Percentiles rank a stretch among this genome's conserved stretches.
Evolutionary conservation across 2,329 filamentous ascomycete species (phyloP).

Genomic region (Leptographium procerum): DNA sequence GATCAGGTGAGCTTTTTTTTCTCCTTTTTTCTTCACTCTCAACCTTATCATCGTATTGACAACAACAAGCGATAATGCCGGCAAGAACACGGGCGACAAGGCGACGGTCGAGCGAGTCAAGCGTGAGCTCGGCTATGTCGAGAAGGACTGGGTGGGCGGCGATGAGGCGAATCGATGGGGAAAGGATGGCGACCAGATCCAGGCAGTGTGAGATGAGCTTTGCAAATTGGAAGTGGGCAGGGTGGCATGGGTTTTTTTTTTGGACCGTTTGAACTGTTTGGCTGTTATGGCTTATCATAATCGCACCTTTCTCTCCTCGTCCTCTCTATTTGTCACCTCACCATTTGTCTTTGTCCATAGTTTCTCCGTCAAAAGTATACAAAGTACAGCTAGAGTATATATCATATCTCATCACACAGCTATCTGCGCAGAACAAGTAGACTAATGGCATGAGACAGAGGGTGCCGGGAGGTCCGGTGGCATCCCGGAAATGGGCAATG

Average conservation of each 20-base stretch:
- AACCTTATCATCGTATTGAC: neutral
- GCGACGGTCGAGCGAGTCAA: conserved; percentile 74
- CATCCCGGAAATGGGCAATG: neutral
- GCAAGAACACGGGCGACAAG: conserved; percentile 89
- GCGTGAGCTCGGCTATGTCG: conserved; percentile 70
- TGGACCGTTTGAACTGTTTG: neutral
- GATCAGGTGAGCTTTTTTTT: conserved; percentile 45
- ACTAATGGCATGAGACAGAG: neutral
- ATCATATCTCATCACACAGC: neutral
- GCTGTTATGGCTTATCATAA: neutral
- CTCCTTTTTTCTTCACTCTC: neutral
- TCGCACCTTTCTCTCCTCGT: neutral
- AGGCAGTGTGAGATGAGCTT: neutral
- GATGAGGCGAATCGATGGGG: conserved; percentile 82
- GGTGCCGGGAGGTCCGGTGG: neutral
- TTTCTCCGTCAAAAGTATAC: neutral
- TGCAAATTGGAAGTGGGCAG: neutral
- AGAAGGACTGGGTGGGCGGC: conserved; percentile 71
- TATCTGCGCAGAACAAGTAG: neutral
- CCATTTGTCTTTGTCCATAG: neutral
- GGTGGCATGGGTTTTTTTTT: neutral
- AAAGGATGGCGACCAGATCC: conserved; percentile 25
- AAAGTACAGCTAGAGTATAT: conserved; percentile 4
- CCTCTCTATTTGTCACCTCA: too few relatives aligned
- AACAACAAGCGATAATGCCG: conserved; percentile 55